Conservation (phyloP, 2,329 filamentous ascomycete species). For the Pestalotiopsis sp. region DNA sequence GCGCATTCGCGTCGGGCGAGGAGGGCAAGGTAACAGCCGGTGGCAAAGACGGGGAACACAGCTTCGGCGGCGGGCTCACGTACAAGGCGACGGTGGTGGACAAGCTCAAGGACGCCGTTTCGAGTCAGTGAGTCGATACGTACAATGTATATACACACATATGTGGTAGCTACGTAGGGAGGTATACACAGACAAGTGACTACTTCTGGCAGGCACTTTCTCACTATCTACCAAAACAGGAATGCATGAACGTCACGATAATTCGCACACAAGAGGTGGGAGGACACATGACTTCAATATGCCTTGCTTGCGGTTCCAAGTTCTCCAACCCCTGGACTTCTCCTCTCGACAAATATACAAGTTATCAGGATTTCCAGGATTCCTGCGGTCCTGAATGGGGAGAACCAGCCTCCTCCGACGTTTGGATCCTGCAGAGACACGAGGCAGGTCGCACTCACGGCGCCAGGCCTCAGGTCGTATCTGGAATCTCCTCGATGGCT, state of each 20-base stretch:
- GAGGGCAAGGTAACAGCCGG: conserved; percentile 47
- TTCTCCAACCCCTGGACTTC: too few relatives aligned
- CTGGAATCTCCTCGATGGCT: conserved; percentile 55
- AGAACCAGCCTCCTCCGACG: too few relatives aligned
- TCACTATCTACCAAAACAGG: background rate
- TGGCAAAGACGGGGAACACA: conserved; percentile 49
- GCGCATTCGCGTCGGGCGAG: conserved; percentile 62
- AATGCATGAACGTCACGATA: background rate
- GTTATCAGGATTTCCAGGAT: too few relatives aligned
- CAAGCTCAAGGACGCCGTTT: conserved; percentile 21
- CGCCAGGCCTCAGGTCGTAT: conserved; percentile 9
- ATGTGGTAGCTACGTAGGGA: background rate
- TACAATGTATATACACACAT: background rate
- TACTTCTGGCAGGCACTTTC: too few relatives aligned
- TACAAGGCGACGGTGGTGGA: conserved; percentile 39
- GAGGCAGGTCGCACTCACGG: background rate
- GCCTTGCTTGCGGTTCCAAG: too few relatives aligned
- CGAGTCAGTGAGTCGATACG: conserved; percentile 16
- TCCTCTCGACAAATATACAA: too few relatives aligned
- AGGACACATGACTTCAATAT: too few relatives aligned
- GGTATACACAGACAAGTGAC: background rate
- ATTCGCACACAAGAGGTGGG: too few relatives aligned
- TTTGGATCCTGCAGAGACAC: background rate
- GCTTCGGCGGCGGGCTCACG: conserved; percentile 54
- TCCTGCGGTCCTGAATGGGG: too few relatives aligned